Evolutionary conservation across 306 rosid species (phyloP).

Genomic region (Prunus mira): DNA sequence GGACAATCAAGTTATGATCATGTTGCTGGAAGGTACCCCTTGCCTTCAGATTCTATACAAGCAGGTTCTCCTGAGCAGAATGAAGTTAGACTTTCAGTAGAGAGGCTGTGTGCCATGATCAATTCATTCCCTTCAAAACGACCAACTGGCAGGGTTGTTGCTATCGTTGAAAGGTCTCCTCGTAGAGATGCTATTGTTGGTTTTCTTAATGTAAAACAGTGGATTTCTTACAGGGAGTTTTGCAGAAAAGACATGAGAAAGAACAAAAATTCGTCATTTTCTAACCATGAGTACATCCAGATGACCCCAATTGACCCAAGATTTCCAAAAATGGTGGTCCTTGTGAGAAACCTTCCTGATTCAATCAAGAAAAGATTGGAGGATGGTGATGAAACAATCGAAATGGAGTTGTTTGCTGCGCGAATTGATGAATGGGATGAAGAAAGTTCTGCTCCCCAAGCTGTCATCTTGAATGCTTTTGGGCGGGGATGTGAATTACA

Average conservation of each 20-base stretch:
- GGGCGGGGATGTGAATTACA: conserved; percentile 67
- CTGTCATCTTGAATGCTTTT: conserved; percentile 50
- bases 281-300: conserved; percentile 53
- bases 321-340: conserved; percentile 61
- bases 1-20: conserved; percentile 31
- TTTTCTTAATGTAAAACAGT: conserved; percentile 50
- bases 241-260: conserved; percentile 41
- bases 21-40: conserved; percentile 23
- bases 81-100: conserved; percentile 42
- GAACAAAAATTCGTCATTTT: conserved; percentile 31
- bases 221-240: conserved; percentile 36
- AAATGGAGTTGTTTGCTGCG: conserved; percentile 71
- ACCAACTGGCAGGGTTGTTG: conserved; percentile 79
- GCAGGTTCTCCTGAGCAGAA: conserved; percentile 35
- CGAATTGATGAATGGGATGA: conserved; percentile 65
- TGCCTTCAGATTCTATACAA: conserved; percentile 28
- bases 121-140: conserved; percentile 68
- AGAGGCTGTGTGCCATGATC: conserved; percentile 50
- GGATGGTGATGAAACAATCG: conserved; percentile 54
- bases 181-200: conserved; percentile 70
- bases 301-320: conserved; percentile 65
- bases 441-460: conserved; percentile 61
- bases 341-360: conserved; percentile 49
- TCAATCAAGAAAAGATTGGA: conserved; percentile 55
- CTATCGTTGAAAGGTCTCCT: conserved; percentile 63